These are phyloP conservation scores for Xerocomus potaroensis DNA, from an alignment of 768 basidiomycete genomes.

Conservation along the genomic window DNA sequence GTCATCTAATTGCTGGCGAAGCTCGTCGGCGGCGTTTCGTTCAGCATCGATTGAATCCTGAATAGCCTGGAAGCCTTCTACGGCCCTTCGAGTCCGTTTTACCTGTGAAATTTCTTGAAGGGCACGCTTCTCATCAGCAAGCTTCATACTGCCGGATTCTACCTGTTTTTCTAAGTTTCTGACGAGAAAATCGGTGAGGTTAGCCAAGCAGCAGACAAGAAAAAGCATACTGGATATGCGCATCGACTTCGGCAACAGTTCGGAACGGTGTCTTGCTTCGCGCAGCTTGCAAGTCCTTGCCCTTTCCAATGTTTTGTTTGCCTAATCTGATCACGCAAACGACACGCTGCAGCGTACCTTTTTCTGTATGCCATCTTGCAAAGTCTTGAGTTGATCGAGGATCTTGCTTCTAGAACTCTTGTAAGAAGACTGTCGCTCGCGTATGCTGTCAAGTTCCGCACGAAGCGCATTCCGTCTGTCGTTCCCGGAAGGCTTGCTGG, in stretches of 20 bases:
- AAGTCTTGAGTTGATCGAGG: slow-evolving; percentile 69
- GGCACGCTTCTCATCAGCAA: slow-evolving; percentile 94
- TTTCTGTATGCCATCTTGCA: slow-evolving; percentile 76
- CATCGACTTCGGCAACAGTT: slow-evolving; percentile 81
- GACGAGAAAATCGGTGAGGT: slow-evolving; percentile 7
- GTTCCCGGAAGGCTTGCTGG: slow-evolving; percentile 57
- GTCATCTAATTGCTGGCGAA: slow-evolving; percentile 83
- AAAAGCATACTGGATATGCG: slow-evolving; percentile 69
- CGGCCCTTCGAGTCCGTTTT: slow-evolving; percentile 65
- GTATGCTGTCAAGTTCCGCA: slow-evolving; percentile 76
- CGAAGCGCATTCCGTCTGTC: slow-evolving; percentile 72
- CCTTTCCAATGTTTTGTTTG: slow-evolving; percentile 38
- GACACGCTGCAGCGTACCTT: slow-evolving; percentile 50
- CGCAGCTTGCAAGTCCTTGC: slow-evolving; percentile 81
- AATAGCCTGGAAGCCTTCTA: slow-evolving; percentile 78
- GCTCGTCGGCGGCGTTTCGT: slow-evolving; percentile 66
- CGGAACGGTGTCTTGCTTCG: slow-evolving; percentile 78
- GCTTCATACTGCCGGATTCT: slow-evolving; percentile 86
- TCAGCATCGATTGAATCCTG: slow-evolving; percentile 82
- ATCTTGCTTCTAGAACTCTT: slow-evolving; percentile 70
- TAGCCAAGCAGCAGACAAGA: neutral
- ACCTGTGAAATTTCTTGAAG: slow-evolving; percentile 80
- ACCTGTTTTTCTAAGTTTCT: slow-evolving; percentile 87
- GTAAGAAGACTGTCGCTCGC: slow-evolving; percentile 70
- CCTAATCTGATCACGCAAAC: neutral